phyloP scores from a whole-genome alignment of 257 asterid species.

The Fraxinus quadrangulata region DNA sequence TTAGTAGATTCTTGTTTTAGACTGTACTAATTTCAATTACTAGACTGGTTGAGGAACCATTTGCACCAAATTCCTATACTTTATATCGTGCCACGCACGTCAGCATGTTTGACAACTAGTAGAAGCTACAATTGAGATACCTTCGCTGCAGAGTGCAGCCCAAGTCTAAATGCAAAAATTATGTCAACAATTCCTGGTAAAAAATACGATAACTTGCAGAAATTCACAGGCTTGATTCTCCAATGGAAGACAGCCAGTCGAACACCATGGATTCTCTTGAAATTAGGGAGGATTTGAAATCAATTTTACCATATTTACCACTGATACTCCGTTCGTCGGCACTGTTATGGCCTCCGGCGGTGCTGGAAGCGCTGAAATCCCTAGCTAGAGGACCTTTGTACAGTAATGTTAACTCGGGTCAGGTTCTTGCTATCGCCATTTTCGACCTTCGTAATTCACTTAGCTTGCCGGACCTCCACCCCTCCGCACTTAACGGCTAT shows the following conservation, averaged over 20 bases:
- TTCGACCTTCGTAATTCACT: conserved; percentile 65
- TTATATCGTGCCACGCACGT: too few species aligned
- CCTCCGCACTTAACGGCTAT: conserved; percentile 59
- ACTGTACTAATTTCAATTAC: too few species aligned
- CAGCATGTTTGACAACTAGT: too few species aligned
- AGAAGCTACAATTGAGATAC: too few species aligned
- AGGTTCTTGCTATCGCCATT: conserved; percentile 60
- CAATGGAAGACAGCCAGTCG: not conserved
- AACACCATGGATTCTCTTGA: conserved; percentile 6
- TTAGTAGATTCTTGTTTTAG: too few species aligned
- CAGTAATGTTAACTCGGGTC: conserved; percentile 76
- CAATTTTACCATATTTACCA: conserved; percentile 66
- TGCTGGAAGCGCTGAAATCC: conserved; percentile 61
- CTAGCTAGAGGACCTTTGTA: conserved; percentile 65
- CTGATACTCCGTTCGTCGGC: conserved; percentile 58
- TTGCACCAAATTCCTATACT: too few species aligned
- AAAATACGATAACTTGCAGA: not conserved
- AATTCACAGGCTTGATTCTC: too few species aligned
- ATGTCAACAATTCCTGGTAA: too few species aligned
- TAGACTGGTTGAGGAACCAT: too few species aligned
- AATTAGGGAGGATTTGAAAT: conserved; percentile 33
- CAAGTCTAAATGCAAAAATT: too few species aligned
- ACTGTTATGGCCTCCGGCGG: conserved; percentile 66
- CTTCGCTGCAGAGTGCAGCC: too few species aligned
- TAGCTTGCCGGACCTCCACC: conserved; percentile 34